Percentiles rank a stretch among this genome's conserved stretches.
Conservation (phyloP, 768 basidiomycete genomes). For the Trametes sanguinea region DNA sequence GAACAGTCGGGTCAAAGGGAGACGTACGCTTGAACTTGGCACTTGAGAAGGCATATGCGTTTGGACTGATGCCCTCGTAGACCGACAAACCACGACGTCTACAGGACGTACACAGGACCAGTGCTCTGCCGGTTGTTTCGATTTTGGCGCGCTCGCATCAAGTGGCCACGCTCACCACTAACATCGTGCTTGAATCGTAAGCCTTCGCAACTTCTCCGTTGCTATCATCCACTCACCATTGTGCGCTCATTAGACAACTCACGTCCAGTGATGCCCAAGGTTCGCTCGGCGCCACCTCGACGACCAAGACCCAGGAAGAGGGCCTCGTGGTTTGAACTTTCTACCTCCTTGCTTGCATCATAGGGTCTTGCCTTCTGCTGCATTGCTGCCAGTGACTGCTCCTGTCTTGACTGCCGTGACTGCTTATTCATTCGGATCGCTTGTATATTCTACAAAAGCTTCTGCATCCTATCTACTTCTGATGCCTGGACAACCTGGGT, state of each 20-base stretch:
- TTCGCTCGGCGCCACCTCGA: background rate
- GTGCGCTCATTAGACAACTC: background rate
- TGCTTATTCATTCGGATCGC: background rate
- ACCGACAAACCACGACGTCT: background rate
- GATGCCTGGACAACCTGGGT: too few species aligned
- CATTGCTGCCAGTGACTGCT: too few species aligned
- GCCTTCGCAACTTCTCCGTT: background rate
- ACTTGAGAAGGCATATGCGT: too few species aligned
- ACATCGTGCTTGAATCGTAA: conserved; percentile 4
- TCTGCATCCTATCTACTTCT: too few species aligned
- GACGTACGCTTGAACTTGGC: background rate
- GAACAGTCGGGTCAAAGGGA: background rate
- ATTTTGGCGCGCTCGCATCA: background rate
- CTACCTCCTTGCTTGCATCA: too few species aligned
- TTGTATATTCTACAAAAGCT: background rate
- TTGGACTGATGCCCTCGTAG: too few species aligned
- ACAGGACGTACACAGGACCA: background rate
- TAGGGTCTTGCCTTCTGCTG: too few species aligned
- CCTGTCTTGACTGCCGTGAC: background rate
- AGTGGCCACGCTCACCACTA: conserved; percentile 5
- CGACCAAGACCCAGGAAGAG: too few species aligned
- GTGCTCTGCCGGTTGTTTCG: background rate
- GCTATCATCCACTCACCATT: background rate
- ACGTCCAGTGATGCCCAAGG: background rate
- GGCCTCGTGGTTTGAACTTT: too few species aligned